Conservation (phyloP, 306 rosid genomes). For the Castanospermum australe region DNA sequence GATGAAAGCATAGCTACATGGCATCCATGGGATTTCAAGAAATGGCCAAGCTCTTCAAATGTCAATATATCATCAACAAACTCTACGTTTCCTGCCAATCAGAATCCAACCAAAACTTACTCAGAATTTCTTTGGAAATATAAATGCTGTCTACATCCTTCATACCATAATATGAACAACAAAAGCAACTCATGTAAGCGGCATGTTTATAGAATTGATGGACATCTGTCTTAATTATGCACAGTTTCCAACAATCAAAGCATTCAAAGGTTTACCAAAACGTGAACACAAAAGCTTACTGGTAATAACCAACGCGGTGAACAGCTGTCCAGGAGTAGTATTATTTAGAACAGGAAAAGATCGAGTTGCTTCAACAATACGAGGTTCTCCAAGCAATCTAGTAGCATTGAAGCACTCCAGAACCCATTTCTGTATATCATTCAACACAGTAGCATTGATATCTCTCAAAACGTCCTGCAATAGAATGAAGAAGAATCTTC, state of each 20-base stretch:
- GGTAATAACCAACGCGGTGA: conserved; percentile 66
- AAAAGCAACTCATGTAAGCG: conserved; percentile 2
- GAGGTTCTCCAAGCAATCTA: conserved; percentile 45
- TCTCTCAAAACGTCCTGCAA: conserved; percentile 67
- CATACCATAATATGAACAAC: conserved; percentile 1
- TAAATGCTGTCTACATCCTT: neutral
- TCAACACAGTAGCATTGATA: conserved; percentile 56
- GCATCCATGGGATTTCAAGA: conserved; percentile 77
- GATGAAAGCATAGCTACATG: conserved; percentile 85
- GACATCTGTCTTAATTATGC: neutral
- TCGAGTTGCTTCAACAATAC: conserved; percentile 49
- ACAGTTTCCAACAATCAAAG: conserved; percentile 2
- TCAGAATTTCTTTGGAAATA: neutral
- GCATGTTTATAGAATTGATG: conserved; percentile 6
- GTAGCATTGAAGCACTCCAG: conserved; percentile 53
- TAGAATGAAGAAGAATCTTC: neutral
- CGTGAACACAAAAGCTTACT: conserved; percentile 52
- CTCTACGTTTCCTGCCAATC: conserved; percentile 82
- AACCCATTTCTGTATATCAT: conserved; percentile 68
- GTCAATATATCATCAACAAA: conserved; percentile 83
- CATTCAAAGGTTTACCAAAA: neutral
- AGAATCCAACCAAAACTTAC: conserved; percentile 12
- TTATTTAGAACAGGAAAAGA: conserved; percentile 60
- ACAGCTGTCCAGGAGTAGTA: conserved; percentile 48
- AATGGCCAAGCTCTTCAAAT: conserved; percentile 77